Evolutionary conservation across 1,139 yeast species (phyloP).

Genomic region (Trichomonascaceae sp.): DNA sequence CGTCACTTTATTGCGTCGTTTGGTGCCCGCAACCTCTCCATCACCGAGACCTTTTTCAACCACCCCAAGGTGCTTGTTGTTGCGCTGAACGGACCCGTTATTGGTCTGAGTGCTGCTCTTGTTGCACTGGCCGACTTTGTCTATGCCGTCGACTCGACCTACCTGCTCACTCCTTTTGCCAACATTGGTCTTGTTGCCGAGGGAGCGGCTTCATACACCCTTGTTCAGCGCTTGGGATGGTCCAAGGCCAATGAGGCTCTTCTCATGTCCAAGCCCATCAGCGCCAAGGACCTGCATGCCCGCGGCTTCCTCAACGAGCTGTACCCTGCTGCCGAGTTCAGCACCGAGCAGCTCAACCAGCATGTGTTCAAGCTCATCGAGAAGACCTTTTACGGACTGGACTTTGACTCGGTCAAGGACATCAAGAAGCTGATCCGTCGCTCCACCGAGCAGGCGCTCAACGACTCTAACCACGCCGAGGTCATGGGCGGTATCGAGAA

Average conservation of each 20-base stretch:
- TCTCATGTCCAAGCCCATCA: slow-evolving; percentile 53
- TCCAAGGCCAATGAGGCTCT: slow-evolving; percentile 65
- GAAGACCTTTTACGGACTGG: slow-evolving; percentile 29
- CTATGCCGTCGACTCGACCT: slow-evolving; percentile 54
- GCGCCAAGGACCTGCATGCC: slow-evolving; percentile 42
- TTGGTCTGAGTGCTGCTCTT: slow-evolving; percentile 67
- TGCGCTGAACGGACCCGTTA: slow-evolving; percentile 79
- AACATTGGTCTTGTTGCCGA: slow-evolving; percentile 77
- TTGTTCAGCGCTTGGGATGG: slow-evolving; percentile 60
- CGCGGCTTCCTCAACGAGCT: slow-evolving; percentile 53
- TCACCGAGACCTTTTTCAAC: slow-evolving; percentile 56
- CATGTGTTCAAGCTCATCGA: slow-evolving; percentile 36
- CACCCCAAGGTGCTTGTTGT: slow-evolving; percentile 63
- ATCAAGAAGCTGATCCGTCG: slow-evolving; percentile 44
- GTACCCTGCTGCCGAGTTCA: slow-evolving; percentile 32
- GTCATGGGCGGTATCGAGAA: slow-evolving; percentile 52
- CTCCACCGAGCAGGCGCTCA: slow-evolving; percentile 28
- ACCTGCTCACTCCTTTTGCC: slow-evolving; percentile 63
- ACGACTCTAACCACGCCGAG: slow-evolving; percentile 49
- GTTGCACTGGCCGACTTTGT: slow-evolving; percentile 67
- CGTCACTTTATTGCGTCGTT: slow-evolving; percentile 23
- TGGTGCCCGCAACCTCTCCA: slow-evolving; percentile 55
- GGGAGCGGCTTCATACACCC: slow-evolving; percentile 62
- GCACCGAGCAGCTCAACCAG: slow-evolving; percentile 48
- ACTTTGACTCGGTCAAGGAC: slow-evolving; percentile 44